These are phyloP conservation scores for Tolypocladium nubicola DNA, from an alignment of 2,329 filamentous ascomycete genomes.

Conservation along the genomic window DNA sequence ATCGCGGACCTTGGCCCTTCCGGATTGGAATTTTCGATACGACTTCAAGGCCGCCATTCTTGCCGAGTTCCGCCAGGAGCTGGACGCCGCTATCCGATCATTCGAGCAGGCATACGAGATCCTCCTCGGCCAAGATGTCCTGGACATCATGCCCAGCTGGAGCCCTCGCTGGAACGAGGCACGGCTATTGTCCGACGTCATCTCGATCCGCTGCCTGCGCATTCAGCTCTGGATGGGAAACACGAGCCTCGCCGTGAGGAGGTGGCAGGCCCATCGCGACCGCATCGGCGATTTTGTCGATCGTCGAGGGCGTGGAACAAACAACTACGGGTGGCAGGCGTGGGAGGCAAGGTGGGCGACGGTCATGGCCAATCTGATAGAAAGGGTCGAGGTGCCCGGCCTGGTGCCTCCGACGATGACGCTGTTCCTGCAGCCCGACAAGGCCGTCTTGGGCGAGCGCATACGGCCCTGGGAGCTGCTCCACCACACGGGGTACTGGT, in stretches of 20 bases:
- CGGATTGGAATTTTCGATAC: conserved; percentile 89
- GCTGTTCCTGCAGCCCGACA: conserved; percentile 48
- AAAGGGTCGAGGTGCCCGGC: conserved; percentile 40
- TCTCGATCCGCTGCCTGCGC: conserved; percentile 71
- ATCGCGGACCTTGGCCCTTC: conserved; percentile 71
- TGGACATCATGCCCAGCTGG: conserved; percentile 86
- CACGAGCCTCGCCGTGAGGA: conserved; percentile 66
- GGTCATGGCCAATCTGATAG: conserved; percentile 51
- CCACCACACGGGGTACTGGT: conserved; percentile 60
- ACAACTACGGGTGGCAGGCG: conserved; percentile 86
- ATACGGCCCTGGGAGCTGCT: conserved; percentile 53
- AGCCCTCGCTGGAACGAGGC: conserved; percentile 85
- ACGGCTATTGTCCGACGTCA: conserved; percentile 72
- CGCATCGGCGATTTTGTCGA: conserved; percentile 70
- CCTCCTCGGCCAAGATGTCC: conserved; percentile 70
- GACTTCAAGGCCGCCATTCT: conserved; percentile 89
- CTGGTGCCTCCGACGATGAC: conserved; percentile 31
- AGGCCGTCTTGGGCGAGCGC: conserved; percentile 44
- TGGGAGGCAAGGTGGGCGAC: conserved; percentile 73
- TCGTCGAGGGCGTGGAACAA: conserved; percentile 70
- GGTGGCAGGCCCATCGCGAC: conserved; percentile 69
- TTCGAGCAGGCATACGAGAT: conserved; percentile 83
- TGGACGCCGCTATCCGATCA: conserved; percentile 75
- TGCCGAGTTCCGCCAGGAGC: conserved; percentile 86
- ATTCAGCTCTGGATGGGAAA: conserved; percentile 74